Conservation (phyloP, 805 yeast genomes). For the Starmerella bombi region DNA sequence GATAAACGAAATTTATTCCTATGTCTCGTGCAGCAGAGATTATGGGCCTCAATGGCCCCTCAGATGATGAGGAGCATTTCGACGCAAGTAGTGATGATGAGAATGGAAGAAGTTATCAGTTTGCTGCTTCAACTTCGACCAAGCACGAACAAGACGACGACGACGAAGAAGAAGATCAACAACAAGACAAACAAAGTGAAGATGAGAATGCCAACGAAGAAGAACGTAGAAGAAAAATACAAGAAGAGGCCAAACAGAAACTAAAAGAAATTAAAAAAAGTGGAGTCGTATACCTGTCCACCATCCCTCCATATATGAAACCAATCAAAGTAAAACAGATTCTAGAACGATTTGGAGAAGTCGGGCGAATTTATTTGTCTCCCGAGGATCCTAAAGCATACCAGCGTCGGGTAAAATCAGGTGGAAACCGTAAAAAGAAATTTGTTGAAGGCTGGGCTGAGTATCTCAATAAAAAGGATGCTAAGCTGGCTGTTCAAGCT, state of each 20-base stretch:
- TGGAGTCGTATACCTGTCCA: constrained; percentile 86
- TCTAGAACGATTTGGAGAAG: constrained; percentile 65
- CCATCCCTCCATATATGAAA: constrained; percentile 94
- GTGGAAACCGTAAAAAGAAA: constrained; percentile 81
- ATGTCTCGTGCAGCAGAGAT: constrained; percentile 16
- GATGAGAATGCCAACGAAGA: constrained; percentile 20
- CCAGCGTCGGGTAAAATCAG: constrained; percentile 59
- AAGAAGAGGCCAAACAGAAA: constrained; percentile 28
- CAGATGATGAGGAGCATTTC: constrained; percentile 9
- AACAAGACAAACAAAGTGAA: too few species aligned
- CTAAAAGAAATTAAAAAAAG: constrained; percentile 47
- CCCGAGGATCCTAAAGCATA: constrained; percentile 65
- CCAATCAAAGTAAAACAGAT: constrained; percentile 81
- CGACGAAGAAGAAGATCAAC: constrained; percentile 16
- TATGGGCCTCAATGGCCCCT: constrained; percentile 14
- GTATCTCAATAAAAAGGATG: constrained; percentile 67
- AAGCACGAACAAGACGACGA: constrained; percentile 21
- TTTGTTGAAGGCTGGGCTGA: constrained; percentile 97
- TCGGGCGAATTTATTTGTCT: constrained; percentile 75
- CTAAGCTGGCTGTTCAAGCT: constrained; percentile 74
- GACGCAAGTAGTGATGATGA: constrained; percentile 14
- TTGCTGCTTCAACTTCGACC: neutral
- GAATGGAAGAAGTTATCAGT: constrained; percentile 8
- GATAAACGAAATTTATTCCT: too few species aligned
- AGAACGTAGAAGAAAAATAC: constrained; percentile 16